Evolutionary conservation across 345 rosid genomes (phyloP), one percentile per base, ranked within the genome.

Genomic region (Sonneratia caseolaris): DNA sequence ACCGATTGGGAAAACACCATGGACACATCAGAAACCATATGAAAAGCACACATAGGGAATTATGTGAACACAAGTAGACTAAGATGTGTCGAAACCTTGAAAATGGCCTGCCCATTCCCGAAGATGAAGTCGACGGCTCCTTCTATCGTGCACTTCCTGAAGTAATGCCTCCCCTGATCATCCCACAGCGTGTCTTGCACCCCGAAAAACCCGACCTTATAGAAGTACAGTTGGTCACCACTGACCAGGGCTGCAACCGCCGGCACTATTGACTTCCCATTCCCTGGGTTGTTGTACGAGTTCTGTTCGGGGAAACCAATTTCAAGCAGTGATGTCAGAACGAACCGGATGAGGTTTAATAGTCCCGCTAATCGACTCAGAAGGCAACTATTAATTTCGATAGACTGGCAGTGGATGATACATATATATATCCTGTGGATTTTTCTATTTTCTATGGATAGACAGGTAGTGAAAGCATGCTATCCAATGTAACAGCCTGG

Each of bases 151-250:
- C 95, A 94, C 2, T 65, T 70, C 64, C 77, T 72, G 82, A 82
- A 89, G 80, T 85, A 91, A 71, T 91, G 97, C 13, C 91, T 79
- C 9, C 98, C 98, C 10, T 66, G 61, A 3, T 57, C 71, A 72
- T 91, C 97, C 96, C 95, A 91, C 79, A 94, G 35, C 0, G 96
- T 94, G 82, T 94, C 96, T 74, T 94, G 97, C 67, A 87, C 22
- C 13, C 97, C 86, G 7, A 64, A 79, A 74, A 94, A 94, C 3
- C 88, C 81, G 32, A 87, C 86, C 24, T 75, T 57, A 68, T 81
- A 79, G 78, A 94, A 91, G 8, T 85, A 79, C 5, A 82, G 68
- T 76, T 80, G 88, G 79, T 90, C 95, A 0, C 98, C 98, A 1
- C 27, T 16, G 12, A 94, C 71, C 85, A 86, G 45, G 0, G 96